phyloP scores from a whole-genome alignment of 2,329 filamentous ascomycete species.

The Arthrobotrys musiformis region DNA sequence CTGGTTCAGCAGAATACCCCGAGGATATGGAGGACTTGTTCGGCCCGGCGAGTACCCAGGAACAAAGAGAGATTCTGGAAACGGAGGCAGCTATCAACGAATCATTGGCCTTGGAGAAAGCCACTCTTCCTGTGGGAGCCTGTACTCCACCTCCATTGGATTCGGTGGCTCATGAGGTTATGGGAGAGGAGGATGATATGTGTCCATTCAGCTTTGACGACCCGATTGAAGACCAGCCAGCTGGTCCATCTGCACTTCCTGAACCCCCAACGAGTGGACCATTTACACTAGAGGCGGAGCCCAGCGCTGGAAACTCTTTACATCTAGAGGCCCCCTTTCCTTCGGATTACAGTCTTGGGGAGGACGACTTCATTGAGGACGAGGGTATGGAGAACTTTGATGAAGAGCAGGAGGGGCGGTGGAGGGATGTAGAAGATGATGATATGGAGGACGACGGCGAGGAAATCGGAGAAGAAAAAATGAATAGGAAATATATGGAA shows the following conservation, averaged over 20 bases:
- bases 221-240: conserved; percentile 13
- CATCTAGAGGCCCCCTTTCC: neutral
- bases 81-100: conserved; percentile 22
- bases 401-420: conserved; percentile 49
- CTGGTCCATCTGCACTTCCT: neutral
- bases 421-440: conserved; percentile 60
- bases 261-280: neutral
- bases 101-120: neutral
- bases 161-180: neutral
- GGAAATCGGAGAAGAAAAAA: conserved; percentile 69
- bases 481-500: conserved; percentile 74
- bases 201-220: conserved; percentile 53
- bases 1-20: neutral
- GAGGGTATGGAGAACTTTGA: conserved; percentile 54
- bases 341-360: conserved; percentile 1
- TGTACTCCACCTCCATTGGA: conserved; percentile 39
- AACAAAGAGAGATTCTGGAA: conserved; percentile 44
- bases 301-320: neutral
- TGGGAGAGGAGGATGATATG: neutral
- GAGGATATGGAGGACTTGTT: conserved; percentile 48
- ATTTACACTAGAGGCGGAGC: conserved; percentile 19
- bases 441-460: conserved; percentile 70
- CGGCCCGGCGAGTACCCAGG: conserved; percentile 44
- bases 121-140: neutral
- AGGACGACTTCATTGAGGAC: conserved; percentile 50